These are phyloP conservation scores for Tuber indicum DNA, from an alignment of 495 filamentous ascomycete genomes.

Conservation along the genomic window DNA sequence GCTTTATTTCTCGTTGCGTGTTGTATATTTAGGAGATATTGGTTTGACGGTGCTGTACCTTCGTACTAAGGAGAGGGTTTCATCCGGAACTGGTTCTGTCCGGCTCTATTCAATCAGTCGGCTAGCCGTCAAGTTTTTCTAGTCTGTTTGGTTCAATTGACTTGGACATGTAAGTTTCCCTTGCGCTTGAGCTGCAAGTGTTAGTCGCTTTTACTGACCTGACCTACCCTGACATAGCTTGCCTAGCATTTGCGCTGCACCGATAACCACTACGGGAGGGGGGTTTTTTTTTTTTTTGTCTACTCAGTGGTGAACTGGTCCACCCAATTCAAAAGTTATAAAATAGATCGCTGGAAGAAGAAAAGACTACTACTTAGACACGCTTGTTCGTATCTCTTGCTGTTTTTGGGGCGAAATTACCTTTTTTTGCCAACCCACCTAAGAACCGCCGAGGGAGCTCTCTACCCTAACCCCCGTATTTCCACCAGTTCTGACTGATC, in stretches of 20 bases:
- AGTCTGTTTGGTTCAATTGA: slow-evolving; percentile 33
- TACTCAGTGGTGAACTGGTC: slow-evolving; percentile 6
- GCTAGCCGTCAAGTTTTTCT: slow-evolving; percentile 33
- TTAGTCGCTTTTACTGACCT: slow-evolving; percentile 16
- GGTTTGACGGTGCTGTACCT: background rate
- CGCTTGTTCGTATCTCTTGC: slow-evolving; percentile 19
- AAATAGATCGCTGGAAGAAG: slow-evolving; percentile 8
- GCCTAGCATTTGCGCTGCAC: slow-evolving; percentile 22
- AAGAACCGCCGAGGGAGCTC: background rate
- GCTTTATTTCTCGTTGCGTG: slow-evolving; percentile 12
- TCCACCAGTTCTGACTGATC: slow-evolving; percentile 33
- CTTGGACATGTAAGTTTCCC: slow-evolving; percentile 34
- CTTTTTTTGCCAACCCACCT: slow-evolving; percentile 8
- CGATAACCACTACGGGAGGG: background rate
- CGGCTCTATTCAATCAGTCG: slow-evolving; percentile 26
- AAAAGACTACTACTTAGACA: slow-evolving; percentile 13
- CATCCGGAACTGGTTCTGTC: slow-evolving; percentile 30
- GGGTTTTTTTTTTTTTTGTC: slow-evolving; percentile 19
- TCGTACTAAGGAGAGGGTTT: background rate
- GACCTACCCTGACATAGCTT: slow-evolving; percentile 23
- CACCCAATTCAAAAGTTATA: background rate
- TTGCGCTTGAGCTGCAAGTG: background rate
- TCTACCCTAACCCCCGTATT: background rate
- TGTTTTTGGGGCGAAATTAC: slow-evolving; percentile 10
- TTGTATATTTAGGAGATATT: slow-evolving; percentile 2